phyloP scores from a whole-genome alignment of 352 stramenopile species.

The Lagenidium sp. region DNA sequence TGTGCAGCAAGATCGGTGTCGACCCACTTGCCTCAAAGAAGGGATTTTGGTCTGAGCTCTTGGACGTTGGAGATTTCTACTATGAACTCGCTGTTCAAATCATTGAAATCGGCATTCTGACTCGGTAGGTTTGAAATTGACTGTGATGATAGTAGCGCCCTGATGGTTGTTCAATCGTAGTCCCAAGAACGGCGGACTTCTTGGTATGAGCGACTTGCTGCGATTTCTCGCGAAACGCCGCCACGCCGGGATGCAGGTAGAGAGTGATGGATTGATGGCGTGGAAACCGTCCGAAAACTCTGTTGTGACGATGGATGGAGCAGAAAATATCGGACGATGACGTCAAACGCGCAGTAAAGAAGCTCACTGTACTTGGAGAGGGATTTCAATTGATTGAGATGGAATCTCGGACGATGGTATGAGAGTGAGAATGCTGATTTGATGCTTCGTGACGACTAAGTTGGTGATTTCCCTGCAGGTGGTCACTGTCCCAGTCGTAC shows the following conservation, averaged over 20 bases:
- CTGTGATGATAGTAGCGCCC: no score
- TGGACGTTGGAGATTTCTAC: constrained; percentile 99
- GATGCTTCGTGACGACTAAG: neutral
- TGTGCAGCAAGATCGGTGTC: constrained; percentile 95
- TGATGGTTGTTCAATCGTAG: constrained; percentile 11
- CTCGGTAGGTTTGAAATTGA: constrained; percentile 47
- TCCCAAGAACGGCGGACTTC: constrained; percentile 77
- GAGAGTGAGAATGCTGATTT: neutral
- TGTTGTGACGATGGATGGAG: constrained; percentile 2
- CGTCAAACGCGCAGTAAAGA: constrained; percentile 91
- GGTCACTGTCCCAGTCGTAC: constrained; percentile 92
- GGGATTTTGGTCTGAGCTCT: constrained; percentile 95
- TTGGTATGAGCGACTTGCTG: constrained; percentile 75
- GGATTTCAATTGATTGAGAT: constrained; percentile 93
- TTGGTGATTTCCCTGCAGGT: constrained; percentile 40
- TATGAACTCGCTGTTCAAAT: constrained; percentile 99
- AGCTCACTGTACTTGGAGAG: constrained; percentile 91
- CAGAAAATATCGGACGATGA: constrained; percentile 88
- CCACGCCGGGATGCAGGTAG: constrained; percentile 43
- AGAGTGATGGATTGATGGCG: no score
- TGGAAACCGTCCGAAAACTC: neutral
- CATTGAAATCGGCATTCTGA: constrained; percentile 96
- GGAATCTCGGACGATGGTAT: constrained; percentile 86
- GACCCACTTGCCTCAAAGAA: constrained; percentile 97
- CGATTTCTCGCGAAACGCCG: constrained; percentile 62